Evolutionary conservation across 768 basidiomycete species (phyloP).

Genomic region (Wakefieldia striispora): DNA sequence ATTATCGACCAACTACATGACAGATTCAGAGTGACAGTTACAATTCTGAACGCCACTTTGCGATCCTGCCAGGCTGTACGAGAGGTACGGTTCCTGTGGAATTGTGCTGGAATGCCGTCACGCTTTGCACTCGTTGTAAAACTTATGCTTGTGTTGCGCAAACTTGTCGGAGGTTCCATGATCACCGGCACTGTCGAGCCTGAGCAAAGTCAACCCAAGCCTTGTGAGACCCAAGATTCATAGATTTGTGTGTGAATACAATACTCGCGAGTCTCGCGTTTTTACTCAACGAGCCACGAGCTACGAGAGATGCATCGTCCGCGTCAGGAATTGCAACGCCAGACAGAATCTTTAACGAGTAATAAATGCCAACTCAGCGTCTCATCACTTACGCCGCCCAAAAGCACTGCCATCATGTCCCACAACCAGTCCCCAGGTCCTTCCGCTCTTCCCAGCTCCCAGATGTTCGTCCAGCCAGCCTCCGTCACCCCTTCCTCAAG

Average conservation of each 20-base stretch:
- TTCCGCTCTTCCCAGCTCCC: constrained; percentile 40
- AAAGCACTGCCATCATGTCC: constrained; percentile 61
- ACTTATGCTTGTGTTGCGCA: no score
- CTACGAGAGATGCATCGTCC: constrained; percentile 9
- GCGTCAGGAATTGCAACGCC: constrained; percentile 21
- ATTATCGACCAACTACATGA: neutral
- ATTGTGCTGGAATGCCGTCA: constrained; percentile 20
- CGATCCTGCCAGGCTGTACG: constrained; percentile 2
- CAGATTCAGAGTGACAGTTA: neutral
- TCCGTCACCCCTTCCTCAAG: constrained; percentile 34
- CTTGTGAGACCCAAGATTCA: no score
- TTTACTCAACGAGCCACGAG: neutral
- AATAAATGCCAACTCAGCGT: constrained; percentile 29
- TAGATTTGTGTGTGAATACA: no score
- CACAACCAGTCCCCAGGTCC: constrained; percentile 57
- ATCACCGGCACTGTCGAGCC: no score
- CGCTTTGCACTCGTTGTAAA: neutral
- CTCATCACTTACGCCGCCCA: constrained; percentile 31
- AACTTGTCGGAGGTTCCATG: no score
- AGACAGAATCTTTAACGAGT: constrained; percentile 21
- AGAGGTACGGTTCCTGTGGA: constrained; percentile 22
- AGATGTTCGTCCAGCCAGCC: constrained; percentile 33
- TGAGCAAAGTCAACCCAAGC: no score
- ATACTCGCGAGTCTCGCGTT: no score
- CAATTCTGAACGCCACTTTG: constrained; percentile 8